Conservation (phyloP, 2,329 filamentous ascomycete genomes). For the Fusarium irregulare region DNA sequence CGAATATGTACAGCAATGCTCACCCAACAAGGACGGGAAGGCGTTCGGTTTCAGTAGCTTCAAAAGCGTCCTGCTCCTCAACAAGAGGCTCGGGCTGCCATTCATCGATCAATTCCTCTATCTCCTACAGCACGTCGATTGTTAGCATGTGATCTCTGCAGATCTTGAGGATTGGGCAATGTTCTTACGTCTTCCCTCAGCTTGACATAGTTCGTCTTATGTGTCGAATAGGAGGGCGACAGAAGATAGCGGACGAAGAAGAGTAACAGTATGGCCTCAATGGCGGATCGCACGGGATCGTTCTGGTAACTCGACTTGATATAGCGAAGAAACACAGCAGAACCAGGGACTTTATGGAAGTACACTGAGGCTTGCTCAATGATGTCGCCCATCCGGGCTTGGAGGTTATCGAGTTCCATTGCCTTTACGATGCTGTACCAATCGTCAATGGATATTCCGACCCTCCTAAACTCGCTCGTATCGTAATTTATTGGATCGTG, state of each 20-base stretch:
- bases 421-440: not conserved
- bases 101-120: slow-evolving; percentile 95
- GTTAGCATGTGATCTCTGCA: slow-evolving; percentile 9
- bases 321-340: slow-evolving; percentile 92
- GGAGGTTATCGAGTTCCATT: slow-evolving; percentile 74
- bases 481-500: not conserved
- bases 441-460: not conserved
- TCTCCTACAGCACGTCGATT: slow-evolving; percentile 68
- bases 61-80: slow-evolving; percentile 75
- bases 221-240: slow-evolving; percentile 90
- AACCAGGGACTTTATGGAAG: slow-evolving; percentile 93
- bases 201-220: slow-evolving; percentile 89
- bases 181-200: slow-evolving; percentile 76
- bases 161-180: not conserved
- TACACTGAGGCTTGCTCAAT: slow-evolving; percentile 67
- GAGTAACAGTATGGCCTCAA: slow-evolving; percentile 92
- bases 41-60: slow-evolving; percentile 85
- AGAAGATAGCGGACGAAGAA: slow-evolving; percentile 96
- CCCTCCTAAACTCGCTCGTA: not conserved
- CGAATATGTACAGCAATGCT: slow-evolving; percentile 7
- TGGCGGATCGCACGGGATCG: slow-evolving; percentile 90
- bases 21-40: slow-evolving; percentile 90
- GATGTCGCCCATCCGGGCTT: slow-evolving; percentile 61
- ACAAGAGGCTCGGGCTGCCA: slow-evolving; percentile 97
- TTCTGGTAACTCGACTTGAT: slow-evolving; percentile 98